Conservation (phyloP, 345 rosid genomes). For the Populus davidiana region DNA sequence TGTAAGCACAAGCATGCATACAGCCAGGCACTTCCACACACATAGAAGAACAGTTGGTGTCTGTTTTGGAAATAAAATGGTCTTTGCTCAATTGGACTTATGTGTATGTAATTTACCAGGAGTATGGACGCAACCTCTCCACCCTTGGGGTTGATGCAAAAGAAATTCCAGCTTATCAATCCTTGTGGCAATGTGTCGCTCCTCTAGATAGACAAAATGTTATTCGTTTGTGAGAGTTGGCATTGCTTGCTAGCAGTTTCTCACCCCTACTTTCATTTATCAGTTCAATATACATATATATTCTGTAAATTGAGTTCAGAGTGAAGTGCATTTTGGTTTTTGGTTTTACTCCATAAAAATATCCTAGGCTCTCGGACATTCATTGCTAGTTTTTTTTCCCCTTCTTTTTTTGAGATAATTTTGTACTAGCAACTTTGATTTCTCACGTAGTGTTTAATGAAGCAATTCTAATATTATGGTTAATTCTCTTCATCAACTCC, state of each 20-base stretch:
- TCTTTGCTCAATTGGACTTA: neutral
- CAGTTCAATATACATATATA: neutral
- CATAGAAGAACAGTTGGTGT: neutral
- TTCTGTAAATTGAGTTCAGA: neutral
- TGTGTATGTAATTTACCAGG: constrained; percentile 39
- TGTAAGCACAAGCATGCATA: neutral
- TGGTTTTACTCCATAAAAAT: neutral
- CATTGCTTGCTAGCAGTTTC: neutral
- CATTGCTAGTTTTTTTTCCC: neutral
- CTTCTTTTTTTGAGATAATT: neutral
- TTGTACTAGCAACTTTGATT: neutral
- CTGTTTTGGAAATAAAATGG: neutral
- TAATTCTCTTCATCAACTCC: neutral
- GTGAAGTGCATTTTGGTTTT: neutral
- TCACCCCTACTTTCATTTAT: neutral
- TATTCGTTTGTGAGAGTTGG: constrained; percentile 38
- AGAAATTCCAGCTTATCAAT: constrained; percentile 55
- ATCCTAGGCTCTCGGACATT: neutral
- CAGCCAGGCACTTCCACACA: neutral
- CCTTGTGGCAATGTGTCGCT: constrained; percentile 93
- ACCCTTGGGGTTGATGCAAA: constrained; percentile 69
- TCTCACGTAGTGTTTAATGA: neutral
- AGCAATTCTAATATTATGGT: neutral
- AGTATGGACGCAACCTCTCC: constrained; percentile 73
- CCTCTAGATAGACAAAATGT: constrained; percentile 60